phyloP scores from a whole-genome alignment of 2,329 filamentous ascomycete genomes.

The Pseudocercospora fuligena region DNA sequence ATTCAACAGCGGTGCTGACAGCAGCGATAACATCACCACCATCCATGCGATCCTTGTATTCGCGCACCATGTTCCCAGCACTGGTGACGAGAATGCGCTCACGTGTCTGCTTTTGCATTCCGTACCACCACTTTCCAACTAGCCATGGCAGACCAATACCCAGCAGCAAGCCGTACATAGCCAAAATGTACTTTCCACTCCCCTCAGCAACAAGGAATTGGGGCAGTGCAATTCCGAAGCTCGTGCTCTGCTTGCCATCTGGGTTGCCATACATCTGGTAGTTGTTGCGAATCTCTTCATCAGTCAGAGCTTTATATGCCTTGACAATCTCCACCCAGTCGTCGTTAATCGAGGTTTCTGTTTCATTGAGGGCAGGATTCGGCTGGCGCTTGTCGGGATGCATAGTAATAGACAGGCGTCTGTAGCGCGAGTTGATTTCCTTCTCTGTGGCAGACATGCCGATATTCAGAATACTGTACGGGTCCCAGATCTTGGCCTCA shows the following conservation, averaged over 20 bases:
- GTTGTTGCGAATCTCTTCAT: constrained; percentile 96
- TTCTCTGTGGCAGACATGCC: constrained; percentile 83
- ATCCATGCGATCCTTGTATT: constrained; percentile 84
- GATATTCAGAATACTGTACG: constrained; percentile 90
- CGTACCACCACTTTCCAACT: constrained; percentile 98
- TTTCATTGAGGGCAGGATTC: constrained; percentile 86
- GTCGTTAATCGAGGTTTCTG: constrained; percentile 79
- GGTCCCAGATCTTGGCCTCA: constrained; percentile 85
- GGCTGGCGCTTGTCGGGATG: constrained; percentile 93
- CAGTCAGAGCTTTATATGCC: constrained; percentile 95
- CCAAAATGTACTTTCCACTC: constrained; percentile 91
- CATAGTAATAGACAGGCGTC: constrained; percentile 78
- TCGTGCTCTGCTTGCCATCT: constrained; percentile 97
- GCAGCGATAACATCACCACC: constrained; percentile 79
- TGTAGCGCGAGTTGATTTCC: constrained; percentile 90
- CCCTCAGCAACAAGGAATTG: constrained; percentile 91
- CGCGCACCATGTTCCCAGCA: constrained; percentile 91
- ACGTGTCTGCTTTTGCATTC: constrained; percentile 88
- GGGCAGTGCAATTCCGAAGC: constrained; percentile 94
- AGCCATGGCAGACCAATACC: constrained; percentile 90
- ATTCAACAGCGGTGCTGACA: constrained; percentile 86
- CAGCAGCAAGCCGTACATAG: constrained; percentile 85
- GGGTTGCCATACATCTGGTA: constrained; percentile 95
- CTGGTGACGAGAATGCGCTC: constrained; percentile 92
- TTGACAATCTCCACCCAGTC: constrained; percentile 95